These are phyloP conservation scores for Paramecium sexaurelia DNA, from an alignment of 73 alveolate species.

Conservation along the genomic window DNA sequence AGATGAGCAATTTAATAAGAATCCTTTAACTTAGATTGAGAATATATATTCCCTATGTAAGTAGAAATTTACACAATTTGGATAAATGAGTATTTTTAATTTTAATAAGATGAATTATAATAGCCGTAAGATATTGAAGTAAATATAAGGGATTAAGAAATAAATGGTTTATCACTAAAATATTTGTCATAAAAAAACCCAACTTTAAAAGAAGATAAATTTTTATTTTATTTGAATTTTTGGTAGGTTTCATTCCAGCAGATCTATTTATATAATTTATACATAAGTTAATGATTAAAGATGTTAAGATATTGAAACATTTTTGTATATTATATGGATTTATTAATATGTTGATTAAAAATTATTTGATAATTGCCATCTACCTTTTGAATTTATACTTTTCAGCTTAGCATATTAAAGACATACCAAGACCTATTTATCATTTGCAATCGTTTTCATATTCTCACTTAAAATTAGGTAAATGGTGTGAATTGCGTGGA, in stretches of 20 bases:
- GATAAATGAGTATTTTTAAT: background rate
- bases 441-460: too few relatives aligned
- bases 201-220: background rate
- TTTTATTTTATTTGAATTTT: background rate
- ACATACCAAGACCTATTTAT: too few relatives aligned
- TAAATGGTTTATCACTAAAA: background rate
- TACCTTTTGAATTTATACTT: too few relatives aligned
- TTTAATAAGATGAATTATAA: background rate
- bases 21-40: background rate
- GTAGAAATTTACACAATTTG: background rate
- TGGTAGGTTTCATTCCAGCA: background rate
- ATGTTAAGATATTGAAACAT: background rate
- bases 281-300: background rate
- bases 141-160: background rate
- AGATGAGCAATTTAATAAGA: background rate
- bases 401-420: too few relatives aligned
- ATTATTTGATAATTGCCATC: too few relatives aligned
- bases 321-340: too few relatives aligned
- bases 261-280: background rate
- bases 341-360: too few relatives aligned
- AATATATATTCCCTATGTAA: slow-evolving; percentile 12
- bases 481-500: too few relatives aligned
- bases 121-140: background rate
- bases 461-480: too few relatives aligned
- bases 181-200: background rate